Conservation (phyloP, 352 stramenopile species). For the Pythium coloratum region DNA sequence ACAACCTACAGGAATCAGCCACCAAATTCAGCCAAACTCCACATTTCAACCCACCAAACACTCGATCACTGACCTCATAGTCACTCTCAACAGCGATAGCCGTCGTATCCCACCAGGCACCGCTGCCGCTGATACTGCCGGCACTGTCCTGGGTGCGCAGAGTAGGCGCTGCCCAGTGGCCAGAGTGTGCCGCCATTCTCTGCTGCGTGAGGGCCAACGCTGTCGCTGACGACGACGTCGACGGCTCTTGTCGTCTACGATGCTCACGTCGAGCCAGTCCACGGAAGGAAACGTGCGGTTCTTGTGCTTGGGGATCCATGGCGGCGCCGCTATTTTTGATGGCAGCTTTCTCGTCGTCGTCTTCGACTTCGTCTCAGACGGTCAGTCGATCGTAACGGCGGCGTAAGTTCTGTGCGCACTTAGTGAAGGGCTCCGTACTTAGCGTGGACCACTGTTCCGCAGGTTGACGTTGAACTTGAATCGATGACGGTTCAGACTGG, state of each 20-base stretch:
- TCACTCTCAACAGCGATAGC: background rate
- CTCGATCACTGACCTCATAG: background rate
- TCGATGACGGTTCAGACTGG: slow-evolving; percentile 2
- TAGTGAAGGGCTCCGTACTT: background rate
- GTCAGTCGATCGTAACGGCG: slow-evolving; percentile 1
- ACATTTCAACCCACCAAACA: background rate
- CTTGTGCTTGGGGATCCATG: background rate
- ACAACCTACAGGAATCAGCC: slow-evolving; percentile 17
- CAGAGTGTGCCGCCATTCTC: background rate
- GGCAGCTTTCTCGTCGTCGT: background rate
- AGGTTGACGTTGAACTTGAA: slow-evolving; percentile 31
- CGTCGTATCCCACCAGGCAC: slow-evolving; percentile 3
- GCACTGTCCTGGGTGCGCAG: background rate
- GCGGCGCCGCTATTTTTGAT: slow-evolving; percentile 1
- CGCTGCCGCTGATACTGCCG: background rate
- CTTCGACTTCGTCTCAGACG: background rate
- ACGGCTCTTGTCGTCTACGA: background rate
- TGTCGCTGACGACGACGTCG: background rate
- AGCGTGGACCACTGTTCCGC: background rate
- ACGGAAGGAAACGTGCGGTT: background rate
- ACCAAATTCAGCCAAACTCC: background rate
- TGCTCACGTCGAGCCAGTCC: slow-evolving; percentile 1
- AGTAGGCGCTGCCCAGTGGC: background rate
- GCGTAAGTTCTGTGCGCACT: slow-evolving; percentile 2
- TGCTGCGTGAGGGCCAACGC: background rate